phyloP scores from a whole-genome alignment of 768 basidiomycete genomes.

The Leccinum pellstonianum region DNA sequence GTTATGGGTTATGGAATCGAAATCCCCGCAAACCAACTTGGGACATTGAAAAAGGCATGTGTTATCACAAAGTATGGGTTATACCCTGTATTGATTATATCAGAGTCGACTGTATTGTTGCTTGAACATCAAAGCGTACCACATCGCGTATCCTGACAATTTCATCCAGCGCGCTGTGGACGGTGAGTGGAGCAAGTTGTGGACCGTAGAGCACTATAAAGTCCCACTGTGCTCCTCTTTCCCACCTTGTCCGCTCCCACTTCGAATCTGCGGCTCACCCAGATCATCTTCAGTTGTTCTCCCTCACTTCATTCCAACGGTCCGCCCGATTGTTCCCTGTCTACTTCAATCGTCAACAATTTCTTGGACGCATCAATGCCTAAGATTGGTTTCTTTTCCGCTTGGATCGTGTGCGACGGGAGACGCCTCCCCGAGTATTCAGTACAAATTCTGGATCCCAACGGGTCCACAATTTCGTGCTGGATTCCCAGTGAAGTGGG shows the following conservation, averaged over 20 bases:
- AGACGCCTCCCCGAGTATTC: constrained; percentile 53
- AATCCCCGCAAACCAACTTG: no score
- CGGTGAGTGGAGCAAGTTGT: neutral
- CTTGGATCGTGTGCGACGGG: constrained; percentile 62
- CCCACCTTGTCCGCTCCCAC: no score
- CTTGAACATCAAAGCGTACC: constrained; percentile 6
- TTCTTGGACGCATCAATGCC: constrained; percentile 28
- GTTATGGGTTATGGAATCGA: no score
- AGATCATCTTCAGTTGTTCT: neutral
- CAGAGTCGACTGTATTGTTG: neutral
- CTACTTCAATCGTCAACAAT: neutral
- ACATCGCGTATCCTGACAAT: neutral
- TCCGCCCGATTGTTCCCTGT: neutral
- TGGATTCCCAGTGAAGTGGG: constrained; percentile 67
- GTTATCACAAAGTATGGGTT: no score
- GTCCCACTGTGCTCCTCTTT: no score
- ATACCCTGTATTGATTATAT: no score
- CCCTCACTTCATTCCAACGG: neutral
- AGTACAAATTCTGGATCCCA: constrained; percentile 43
- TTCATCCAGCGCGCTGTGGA: neutral
- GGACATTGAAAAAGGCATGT: no score
- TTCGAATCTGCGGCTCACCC: neutral
- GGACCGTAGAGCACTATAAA: neutral
- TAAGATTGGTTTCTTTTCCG: constrained; percentile 60
- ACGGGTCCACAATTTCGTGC: constrained; percentile 51